Conservation (phyloP, 1,284 basidiomycete genomes). For the Pseudozyma sp. region DNA sequence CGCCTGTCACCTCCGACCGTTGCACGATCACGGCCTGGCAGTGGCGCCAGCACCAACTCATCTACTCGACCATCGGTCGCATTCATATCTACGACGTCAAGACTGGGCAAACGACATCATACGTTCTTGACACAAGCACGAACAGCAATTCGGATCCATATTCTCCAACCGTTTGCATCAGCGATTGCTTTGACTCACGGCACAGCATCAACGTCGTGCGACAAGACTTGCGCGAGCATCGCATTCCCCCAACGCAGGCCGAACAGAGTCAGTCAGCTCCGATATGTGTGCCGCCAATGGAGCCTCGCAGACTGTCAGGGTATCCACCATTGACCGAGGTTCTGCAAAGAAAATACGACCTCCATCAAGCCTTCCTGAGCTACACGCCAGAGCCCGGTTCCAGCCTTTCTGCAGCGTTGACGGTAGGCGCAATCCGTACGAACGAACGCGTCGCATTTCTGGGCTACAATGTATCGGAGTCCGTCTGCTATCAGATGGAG, state of each 20-base stretch:
- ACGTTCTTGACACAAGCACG: constrained; percentile 4
- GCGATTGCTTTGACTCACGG: not conserved
- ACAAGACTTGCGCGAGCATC: constrained; percentile 38
- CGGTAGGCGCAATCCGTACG: constrained; percentile 25
- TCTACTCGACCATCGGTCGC: constrained; percentile 29
- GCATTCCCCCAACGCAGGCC: not conserved
- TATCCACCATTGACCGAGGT: constrained; percentile 38
- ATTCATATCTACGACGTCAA: constrained; percentile 14
- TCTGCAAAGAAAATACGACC: constrained; percentile 32
- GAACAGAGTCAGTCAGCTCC: not conserved
- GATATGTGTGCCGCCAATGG: constrained; percentile 1
- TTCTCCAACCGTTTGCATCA: constrained; percentile 20
- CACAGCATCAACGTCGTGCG: constrained; percentile 8
- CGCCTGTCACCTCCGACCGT: constrained; percentile 11
- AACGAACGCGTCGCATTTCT: constrained; percentile 36
- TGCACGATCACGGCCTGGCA: constrained; percentile 24
- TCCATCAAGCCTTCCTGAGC: constrained; percentile 29
- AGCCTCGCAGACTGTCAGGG: constrained; percentile 12
- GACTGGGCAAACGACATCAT: not conserved
- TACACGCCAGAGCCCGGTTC: constrained; percentile 13
- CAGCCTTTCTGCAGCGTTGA: constrained; percentile 2
- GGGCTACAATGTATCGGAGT: constrained; percentile 38
- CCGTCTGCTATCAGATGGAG: constrained; percentile 25
- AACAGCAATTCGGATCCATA: constrained; percentile 23
- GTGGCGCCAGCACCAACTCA: constrained; percentile 25